Conservation (phyloP, 2,329 filamentous ascomycete genomes). For the Colletotrichum eleusines region DNA sequence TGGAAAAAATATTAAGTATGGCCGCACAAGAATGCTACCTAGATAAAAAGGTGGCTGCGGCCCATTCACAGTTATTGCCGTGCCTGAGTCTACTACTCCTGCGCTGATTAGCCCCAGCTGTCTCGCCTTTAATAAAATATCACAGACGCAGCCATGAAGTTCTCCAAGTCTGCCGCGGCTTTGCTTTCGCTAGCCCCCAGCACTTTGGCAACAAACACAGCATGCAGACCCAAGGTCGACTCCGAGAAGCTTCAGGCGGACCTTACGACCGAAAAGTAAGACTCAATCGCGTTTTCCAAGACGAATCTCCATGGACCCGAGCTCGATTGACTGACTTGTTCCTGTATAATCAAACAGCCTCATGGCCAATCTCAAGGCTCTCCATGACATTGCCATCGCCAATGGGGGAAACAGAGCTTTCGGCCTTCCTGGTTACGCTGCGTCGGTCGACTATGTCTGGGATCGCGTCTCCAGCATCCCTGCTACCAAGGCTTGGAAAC, state of each 20-base stretch:
- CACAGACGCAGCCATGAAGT: conserved; percentile 36
- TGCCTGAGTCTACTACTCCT: too few relatives aligned
- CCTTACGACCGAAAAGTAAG: conserved; percentile 41
- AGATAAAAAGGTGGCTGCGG: neutral
- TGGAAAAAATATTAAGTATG: too few relatives aligned
- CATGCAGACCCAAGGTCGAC: conserved; percentile 41
- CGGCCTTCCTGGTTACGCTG: conserved; percentile 61
- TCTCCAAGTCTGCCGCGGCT: conserved; percentile 28
- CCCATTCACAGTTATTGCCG: too few relatives aligned
- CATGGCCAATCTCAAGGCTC: conserved; percentile 58
- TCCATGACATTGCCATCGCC: conserved; percentile 60
- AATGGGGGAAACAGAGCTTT: conserved; percentile 67
- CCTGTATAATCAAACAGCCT: conserved; percentile 49
- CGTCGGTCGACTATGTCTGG: conserved; percentile 63
- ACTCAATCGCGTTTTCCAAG: too few relatives aligned
- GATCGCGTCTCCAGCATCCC: conserved; percentile 57
- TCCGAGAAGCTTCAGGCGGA: conserved; percentile 41
- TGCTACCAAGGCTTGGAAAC: conserved; percentile 56
- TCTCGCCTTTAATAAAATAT: neutral
- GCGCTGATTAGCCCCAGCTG: too few relatives aligned
- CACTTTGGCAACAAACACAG: conserved; percentile 19
- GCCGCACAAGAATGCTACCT: neutral
- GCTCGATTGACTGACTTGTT: conserved; percentile 19
- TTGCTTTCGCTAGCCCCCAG: conserved; percentile 36
- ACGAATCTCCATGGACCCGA: neutral